Evolutionary conservation across 768 basidiomycete species (phyloP), one percentile per base, ranked within the genome.

Genomic region (Amanita fuliginea): DNA sequence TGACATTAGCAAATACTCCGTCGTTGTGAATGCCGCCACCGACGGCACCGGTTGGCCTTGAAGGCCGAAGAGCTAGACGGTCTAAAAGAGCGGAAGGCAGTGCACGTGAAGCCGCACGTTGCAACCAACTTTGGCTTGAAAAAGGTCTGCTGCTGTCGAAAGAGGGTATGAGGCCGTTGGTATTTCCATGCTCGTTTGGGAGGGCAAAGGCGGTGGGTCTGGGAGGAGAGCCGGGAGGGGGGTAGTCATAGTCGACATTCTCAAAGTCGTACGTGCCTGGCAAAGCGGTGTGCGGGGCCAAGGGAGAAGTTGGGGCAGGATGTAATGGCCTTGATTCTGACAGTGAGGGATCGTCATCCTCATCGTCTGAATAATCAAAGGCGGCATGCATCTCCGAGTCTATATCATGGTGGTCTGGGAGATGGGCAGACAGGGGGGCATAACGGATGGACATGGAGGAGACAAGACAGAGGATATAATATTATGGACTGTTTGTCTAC

Each of bases 1-100:
- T 82, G n/a, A 98, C 80, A 63, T 97, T 98, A 28, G 82, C 86
- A 64, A 97, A 98, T 18, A 98, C 94, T 14, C 94, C 95, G 52
- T 94, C 92, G 56, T 93, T 92, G 43, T 73, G 67, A 9, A 71
- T 71, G 6, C 86, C 87, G 32, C 80, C 78, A 24, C 86, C 86
- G 4, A 86, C 62, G 18, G 64, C 65, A 13, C 74, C 73, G 19
- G 65, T 60, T 32, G 70, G 67, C 34, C 61, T 59, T 55, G 63
- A 54, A 49, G 69, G 55, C 28, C 57, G 62, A 22, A 79, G 54
- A n/a, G 76, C 73, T 3, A 78, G 56, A 47, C 68, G 74, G 13
- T 69, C 64, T 18, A 69, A 59, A 37, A 77, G 68, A 43, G 71
- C 66, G n/a, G 63, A 60, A 9, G 87, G 83, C 18, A 86, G 64